Percentiles rank a stretch among this genome's conserved stretches.
Evolutionary conservation across 2,329 filamentous ascomycete genomes (phyloP).

Genomic region (Chrysoporthe deuterocubensis): DNA sequence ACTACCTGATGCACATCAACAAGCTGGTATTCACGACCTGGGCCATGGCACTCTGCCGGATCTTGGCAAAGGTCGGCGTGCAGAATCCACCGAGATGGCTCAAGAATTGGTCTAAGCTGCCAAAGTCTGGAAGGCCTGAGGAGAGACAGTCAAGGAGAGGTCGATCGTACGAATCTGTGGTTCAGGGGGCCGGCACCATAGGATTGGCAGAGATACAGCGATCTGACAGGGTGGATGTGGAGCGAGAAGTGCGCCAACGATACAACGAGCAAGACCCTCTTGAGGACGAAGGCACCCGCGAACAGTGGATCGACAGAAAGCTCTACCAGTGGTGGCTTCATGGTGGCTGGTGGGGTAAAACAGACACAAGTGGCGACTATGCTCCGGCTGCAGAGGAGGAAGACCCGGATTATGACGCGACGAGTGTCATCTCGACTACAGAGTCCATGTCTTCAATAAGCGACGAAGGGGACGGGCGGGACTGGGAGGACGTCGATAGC

Average conservation of each 20-base stretch:
- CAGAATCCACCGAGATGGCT: slow-evolving; percentile 68
- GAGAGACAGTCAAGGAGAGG: slow-evolving; percentile 27
- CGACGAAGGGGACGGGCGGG: slow-evolving; percentile 36
- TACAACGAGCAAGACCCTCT: slow-evolving; percentile 38
- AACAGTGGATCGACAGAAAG: slow-evolving; percentile 71
- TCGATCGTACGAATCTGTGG: slow-evolving; percentile 56
- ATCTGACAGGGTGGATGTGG: slow-evolving; percentile 75
- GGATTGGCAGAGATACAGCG: slow-evolving; percentile 51
- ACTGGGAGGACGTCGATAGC: slow-evolving; percentile 47
- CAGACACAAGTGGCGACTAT: slow-evolving; percentile 83
- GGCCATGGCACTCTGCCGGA: slow-evolving; percentile 56
- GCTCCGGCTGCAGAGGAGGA: slow-evolving; percentile 58
- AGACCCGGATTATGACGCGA: slow-evolving; percentile 57
- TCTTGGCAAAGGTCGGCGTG: slow-evolving; percentile 64
- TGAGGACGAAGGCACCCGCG: slow-evolving; percentile 50
- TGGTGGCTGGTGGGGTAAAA: slow-evolving; percentile 83
- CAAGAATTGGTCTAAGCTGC: slow-evolving; percentile 50
- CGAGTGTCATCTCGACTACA: slow-evolving; percentile 74
- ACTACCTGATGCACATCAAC: slow-evolving; percentile 77
- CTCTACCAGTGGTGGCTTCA: slow-evolving; percentile 85
- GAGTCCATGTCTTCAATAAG: slow-evolving; percentile 36
- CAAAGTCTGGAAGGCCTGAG: slow-evolving; percentile 35
- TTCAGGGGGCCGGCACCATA: slow-evolving; percentile 52
- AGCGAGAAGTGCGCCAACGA: slow-evolving; percentile 71
- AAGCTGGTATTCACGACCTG: slow-evolving; percentile 64